phyloP scores from a whole-genome alignment of 495 filamentous ascomycete species.

The Ascodesmis nigricans region DNA sequence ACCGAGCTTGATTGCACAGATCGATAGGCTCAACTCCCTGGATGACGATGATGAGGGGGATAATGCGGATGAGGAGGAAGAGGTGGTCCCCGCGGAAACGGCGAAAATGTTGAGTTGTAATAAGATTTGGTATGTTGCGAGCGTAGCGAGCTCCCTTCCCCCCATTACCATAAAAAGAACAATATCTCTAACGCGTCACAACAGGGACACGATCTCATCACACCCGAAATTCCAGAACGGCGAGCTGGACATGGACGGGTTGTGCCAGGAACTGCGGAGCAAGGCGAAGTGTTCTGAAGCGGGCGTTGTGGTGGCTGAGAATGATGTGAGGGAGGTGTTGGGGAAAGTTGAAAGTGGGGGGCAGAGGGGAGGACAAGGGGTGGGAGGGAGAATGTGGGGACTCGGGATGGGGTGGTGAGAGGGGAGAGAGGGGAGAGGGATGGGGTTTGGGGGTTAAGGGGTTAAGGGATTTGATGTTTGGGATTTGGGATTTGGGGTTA shows the following conservation, averaged over 20 bases:
- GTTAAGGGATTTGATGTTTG: too few species aligned
- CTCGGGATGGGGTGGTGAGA: too few species aligned
- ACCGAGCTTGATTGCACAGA: constrained; percentile 47
- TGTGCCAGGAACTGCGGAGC: constrained; percentile 81
- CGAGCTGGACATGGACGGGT: constrained; percentile 74
- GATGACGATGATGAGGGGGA: constrained; percentile 39
- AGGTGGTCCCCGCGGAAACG: constrained; percentile 40
- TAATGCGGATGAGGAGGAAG: constrained; percentile 46
- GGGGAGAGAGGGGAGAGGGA: too few species aligned
- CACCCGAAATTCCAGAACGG: constrained; percentile 72
- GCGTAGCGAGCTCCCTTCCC: too few species aligned
- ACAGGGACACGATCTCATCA: constrained; percentile 74
- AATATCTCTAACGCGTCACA: too few species aligned
- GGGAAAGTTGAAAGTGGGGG: constrained; percentile 30
- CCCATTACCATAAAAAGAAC: too few species aligned
- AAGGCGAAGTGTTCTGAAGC: constrained; percentile 91
- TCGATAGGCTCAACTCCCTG: constrained; percentile 28
- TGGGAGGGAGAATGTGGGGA: too few species aligned
- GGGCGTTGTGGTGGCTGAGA: constrained; percentile 77
- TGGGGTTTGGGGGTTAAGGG: too few species aligned
- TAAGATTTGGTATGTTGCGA: constrained; percentile 73
- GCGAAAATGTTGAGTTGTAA: constrained; percentile 58
- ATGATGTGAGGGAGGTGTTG: constrained; percentile 67
- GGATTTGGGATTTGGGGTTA: too few species aligned
- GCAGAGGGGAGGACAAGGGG: too few species aligned